Conservation (phyloP, 2,329 filamentous ascomycete species). For the Coleophoma cylindrospora region DNA sequence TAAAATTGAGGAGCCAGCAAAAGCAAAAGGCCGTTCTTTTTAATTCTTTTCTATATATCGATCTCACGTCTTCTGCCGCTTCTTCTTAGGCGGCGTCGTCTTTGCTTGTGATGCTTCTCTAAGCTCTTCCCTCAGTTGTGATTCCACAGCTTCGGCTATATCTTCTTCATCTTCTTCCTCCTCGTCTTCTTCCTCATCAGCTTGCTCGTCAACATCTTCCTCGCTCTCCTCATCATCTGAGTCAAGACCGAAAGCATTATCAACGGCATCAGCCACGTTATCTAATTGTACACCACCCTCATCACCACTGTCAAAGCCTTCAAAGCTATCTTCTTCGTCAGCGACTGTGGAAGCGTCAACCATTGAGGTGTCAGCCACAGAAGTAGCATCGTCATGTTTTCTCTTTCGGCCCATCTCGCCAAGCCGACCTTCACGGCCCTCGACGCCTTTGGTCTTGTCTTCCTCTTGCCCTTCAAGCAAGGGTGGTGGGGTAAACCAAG, state of each 20-base stretch:
- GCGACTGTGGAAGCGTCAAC: slow-evolving; percentile 27
- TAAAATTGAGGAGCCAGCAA: no score
- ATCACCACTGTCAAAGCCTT: slow-evolving; percentile 41
- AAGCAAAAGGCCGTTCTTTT: background rate
- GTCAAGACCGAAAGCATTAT: slow-evolving; percentile 25
- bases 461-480: slow-evolving; percentile 46
- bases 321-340: slow-evolving; percentile 35
- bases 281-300: slow-evolving; percentile 26
- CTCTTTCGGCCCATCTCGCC: slow-evolving; percentile 88
- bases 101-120: slow-evolving; percentile 13
- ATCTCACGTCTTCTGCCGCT: slow-evolving; percentile 23
- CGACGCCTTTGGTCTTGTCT: slow-evolving; percentile 37
- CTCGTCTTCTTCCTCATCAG: slow-evolving; percentile 26
- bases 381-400: slow-evolving; percentile 50
- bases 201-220: slow-evolving; percentile 36
- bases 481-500: slow-evolving; percentile 89
- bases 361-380: slow-evolving; percentile 33
- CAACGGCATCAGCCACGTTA: slow-evolving; percentile 21
- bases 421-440: slow-evolving; percentile 70
- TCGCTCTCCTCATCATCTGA: slow-evolving; percentile 33
- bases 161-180: slow-evolving; percentile 20
- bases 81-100: slow-evolving; percentile 21
- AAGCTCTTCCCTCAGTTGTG: slow-evolving; percentile 24
- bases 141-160: slow-evolving; percentile 19
- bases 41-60: background rate